These are phyloP conservation scores for Haplosporangium gracile DNA, from an alignment of 192 early-diverging fungal genomes.

Conservation along the genomic window DNA sequence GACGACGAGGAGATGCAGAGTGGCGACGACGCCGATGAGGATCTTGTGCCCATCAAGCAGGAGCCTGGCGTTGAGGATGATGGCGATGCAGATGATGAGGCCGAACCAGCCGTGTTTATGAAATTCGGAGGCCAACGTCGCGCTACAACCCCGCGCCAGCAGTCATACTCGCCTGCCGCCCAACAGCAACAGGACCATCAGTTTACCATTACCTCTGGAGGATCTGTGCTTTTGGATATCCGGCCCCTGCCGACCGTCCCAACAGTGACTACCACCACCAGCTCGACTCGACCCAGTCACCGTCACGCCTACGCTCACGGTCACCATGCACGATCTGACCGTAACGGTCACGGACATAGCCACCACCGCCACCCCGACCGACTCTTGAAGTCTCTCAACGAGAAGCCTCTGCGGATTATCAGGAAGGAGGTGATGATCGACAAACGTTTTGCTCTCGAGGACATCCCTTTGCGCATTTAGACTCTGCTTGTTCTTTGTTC, in stretches of 20 bases:
- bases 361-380: not conserved
- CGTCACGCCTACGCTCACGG: not conserved
- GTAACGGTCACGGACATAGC: no score
- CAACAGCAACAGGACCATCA: not conserved
- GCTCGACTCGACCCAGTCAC: not conserved
- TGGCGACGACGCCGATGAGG: conserved; percentile 6
- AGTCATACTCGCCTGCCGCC: not conserved
- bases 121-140: conserved; percentile 6
- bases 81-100: conserved; percentile 41
- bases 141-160: not conserved
- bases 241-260: not conserved
- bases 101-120: conserved; percentile 13
- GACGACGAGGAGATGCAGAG: not conserved
- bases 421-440: conserved; percentile 48
- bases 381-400: not conserved
- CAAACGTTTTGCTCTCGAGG: conserved; percentile 35
- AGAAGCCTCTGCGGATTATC: conserved; percentile 20
- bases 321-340: conserved; percentile 1
- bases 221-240: conserved; percentile 19
- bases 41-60: conserved; percentile 3
- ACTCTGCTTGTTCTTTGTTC: not conserved
- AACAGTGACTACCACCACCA: not conserved
- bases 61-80: conserved; percentile 27
- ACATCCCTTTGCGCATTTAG: conserved; percentile 42
- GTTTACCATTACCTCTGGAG: not conserved